Base-by-base conservation (phyloP, 768 basidiomycete genomes). In the Boletus patriciae region DNA sequence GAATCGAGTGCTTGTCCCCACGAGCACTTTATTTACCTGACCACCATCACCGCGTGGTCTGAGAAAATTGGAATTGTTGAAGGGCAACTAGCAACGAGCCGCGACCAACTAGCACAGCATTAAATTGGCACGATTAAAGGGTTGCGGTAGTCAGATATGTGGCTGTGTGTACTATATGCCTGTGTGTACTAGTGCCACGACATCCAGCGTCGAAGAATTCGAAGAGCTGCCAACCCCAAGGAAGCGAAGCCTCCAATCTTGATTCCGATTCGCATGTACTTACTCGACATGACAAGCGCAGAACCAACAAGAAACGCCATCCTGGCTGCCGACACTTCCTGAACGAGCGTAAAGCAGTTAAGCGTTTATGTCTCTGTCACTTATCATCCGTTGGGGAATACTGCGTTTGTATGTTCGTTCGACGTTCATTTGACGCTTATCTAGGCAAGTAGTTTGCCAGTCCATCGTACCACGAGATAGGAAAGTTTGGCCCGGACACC, bases 371-470 rank as follows among this genome's bases (percentile, higher is more conserved):
- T 48, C 51, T 51, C 34, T 36, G 45, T 45, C 54, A 54, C 37
- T 19, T 31, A 55, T 29, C 47, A 18, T 49, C 23, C 16, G 23
- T 63, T 65, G 53, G 51, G 54, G 23, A 44, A 53, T 43, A 57
- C 27, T 12, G 44, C 34, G 31, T 44, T 33, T 41, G 25, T 46
- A 44, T 51, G 31, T 21, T 23, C 16, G 27, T 42, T 54, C 12
- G 33, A 25, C 16, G 21, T 47, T 51, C 6, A 19, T 37, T 18
- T 31, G 50, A 4, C 16, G 29, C 43, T 55, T 33, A 21, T 52
- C 52, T 46, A 21, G 53, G 48, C 43, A 40, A 55, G 51, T 47
- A 31, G 58, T 55, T 55, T 59, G 44, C 50, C 47, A 52, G 46
- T 44, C 40, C 29, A 46, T 41, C 31, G 37, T 23, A 41, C 19